phyloP scores from a whole-genome alignment of 2,329 filamentous ascomycete species.

The Fusarium virguliforme region DNA sequence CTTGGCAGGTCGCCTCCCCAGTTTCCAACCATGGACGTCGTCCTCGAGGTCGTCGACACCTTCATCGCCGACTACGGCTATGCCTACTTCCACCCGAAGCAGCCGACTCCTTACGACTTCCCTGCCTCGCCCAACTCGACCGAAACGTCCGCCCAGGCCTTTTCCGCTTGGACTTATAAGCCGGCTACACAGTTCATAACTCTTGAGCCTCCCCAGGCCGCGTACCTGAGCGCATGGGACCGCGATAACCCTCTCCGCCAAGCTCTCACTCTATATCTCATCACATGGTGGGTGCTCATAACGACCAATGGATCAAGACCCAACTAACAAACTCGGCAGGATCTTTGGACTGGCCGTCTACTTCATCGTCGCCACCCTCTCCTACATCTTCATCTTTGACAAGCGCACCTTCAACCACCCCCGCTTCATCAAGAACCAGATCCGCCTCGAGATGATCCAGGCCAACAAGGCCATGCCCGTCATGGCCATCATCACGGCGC shows the following conservation, averaged over 20 bases:
- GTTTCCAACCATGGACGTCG: conserved; percentile 83
- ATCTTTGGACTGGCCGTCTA: conserved; percentile 88
- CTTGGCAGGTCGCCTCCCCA: not conserved
- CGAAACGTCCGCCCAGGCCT: conserved; percentile 65
- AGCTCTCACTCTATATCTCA: conserved; percentile 81
- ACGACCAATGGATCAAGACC: not conserved
- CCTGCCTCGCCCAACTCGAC: conserved; percentile 67
- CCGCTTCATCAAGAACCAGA: conserved; percentile 95
- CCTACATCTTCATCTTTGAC: conserved; percentile 92
- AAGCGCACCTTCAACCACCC: conserved; percentile 91
- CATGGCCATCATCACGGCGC: conserved; percentile 86
- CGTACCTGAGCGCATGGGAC: conserved; percentile 83
- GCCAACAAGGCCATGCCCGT: conserved; percentile 82
- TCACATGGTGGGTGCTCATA: conserved; percentile 80
- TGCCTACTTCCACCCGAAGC: conserved; percentile 77
- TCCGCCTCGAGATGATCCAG: conserved; percentile 87
- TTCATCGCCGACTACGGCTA: conserved; percentile 87
- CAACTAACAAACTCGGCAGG: conserved; percentile 64
- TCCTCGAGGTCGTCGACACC: conserved; percentile 88
- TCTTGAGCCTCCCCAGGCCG: conserved; percentile 80
- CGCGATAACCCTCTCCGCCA: conserved; percentile 87
- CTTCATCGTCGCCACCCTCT: conserved; percentile 86
- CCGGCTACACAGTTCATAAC: conserved; percentile 80
- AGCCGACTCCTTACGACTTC: conserved; percentile 68
- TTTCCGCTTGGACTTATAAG: conserved; percentile 78